Evolutionary conservation across 116 monocot species (phyloP).

Genomic region (Cymodocea nodosa): DNA sequence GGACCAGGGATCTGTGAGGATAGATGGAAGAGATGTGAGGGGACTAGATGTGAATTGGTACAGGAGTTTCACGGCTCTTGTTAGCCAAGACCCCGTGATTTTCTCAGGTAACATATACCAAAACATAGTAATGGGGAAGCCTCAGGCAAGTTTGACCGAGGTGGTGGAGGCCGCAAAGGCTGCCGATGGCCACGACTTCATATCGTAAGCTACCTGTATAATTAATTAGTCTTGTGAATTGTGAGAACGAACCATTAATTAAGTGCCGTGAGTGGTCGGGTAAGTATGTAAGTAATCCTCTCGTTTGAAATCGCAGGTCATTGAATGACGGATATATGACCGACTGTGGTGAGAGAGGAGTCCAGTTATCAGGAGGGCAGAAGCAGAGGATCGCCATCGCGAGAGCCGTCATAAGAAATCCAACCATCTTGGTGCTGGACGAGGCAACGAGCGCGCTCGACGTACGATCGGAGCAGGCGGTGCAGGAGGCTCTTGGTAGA

Average conservation of each 20-base stretch:
- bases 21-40: slow-evolving; percentile 43
- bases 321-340: slow-evolving; percentile 62
- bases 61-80: slow-evolving; percentile 41
- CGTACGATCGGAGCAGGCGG: slow-evolving; percentile 41
- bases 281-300: background rate
- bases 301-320: slow-evolving; percentile 23
- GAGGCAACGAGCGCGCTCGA: slow-evolving; percentile 81
- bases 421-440: slow-evolving; percentile 52
- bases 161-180: slow-evolving; percentile 56
- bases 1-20: slow-evolving; percentile 28
- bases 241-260: too few relatives aligned
- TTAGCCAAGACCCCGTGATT: slow-evolving; percentile 59
- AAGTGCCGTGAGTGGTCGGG: too few relatives aligned
- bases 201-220: slow-evolving; percentile 34
- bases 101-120: slow-evolving; percentile 49
- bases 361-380: slow-evolving; percentile 70
- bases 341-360: slow-evolving; percentile 54
- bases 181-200: slow-evolving; percentile 82
- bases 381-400: slow-evolving; percentile 85
- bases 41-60: slow-evolving; percentile 29
- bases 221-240: too few relatives aligned
- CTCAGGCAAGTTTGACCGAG: slow-evolving; percentile 44
- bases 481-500: slow-evolving; percentile 64
- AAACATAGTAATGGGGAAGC: slow-evolving; percentile 50
- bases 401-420: slow-evolving; percentile 57